Evolutionary conservation across 2,329 filamentous ascomycete species (phyloP).

Genomic region (Ciborinia camelliae): DNA sequence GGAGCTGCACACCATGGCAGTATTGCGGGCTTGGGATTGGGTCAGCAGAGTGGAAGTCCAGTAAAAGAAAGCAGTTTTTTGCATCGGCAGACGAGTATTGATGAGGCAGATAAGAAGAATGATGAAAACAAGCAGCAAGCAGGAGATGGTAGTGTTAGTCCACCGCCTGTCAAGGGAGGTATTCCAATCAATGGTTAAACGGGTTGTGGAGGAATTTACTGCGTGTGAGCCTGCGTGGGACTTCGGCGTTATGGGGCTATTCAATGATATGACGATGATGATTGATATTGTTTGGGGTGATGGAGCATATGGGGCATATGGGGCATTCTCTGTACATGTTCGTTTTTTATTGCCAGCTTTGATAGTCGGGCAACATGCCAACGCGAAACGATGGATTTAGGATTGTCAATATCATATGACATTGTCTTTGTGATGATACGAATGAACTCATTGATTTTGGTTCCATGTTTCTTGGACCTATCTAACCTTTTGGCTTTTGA

Average conservation of each 20-base stretch:
- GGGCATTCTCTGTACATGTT: slow-evolving; percentile 21
- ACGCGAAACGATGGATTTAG: slow-evolving; percentile 16
- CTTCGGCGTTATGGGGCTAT: slow-evolving; percentile 21
- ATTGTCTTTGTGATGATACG: slow-evolving; percentile 2
- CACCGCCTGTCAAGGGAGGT: slow-evolving; percentile 46
- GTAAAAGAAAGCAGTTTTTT: slow-evolving; percentile 89
- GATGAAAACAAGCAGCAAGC: slow-evolving; percentile 28
- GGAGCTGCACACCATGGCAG: slow-evolving; percentile 26
- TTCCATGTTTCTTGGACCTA: background rate
- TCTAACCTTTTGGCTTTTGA: slow-evolving; percentile 8
- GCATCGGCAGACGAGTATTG: slow-evolving; percentile 74
- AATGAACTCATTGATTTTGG: background rate
- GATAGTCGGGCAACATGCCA: slow-evolving; percentile 15
- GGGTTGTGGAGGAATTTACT: slow-evolving; percentile 14
- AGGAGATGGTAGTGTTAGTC: slow-evolving; percentile 40
- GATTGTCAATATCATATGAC: background rate
- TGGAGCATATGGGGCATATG: too few relatives aligned
- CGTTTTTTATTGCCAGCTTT: slow-evolving; percentile 16
- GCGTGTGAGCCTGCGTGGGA: slow-evolving; percentile 4
- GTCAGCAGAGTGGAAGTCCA: slow-evolving; percentile 65
- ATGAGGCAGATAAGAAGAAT: slow-evolving; percentile 50
- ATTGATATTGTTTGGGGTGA: slow-evolving; percentile 16
- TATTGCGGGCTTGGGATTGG: slow-evolving; percentile 46
- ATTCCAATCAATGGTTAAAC: slow-evolving; percentile 63
- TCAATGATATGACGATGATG: slow-evolving; percentile 15